Base-by-base conservation (phyloP, 192 early-diverging fungal species). In the Coemansia sp. region DNA sequence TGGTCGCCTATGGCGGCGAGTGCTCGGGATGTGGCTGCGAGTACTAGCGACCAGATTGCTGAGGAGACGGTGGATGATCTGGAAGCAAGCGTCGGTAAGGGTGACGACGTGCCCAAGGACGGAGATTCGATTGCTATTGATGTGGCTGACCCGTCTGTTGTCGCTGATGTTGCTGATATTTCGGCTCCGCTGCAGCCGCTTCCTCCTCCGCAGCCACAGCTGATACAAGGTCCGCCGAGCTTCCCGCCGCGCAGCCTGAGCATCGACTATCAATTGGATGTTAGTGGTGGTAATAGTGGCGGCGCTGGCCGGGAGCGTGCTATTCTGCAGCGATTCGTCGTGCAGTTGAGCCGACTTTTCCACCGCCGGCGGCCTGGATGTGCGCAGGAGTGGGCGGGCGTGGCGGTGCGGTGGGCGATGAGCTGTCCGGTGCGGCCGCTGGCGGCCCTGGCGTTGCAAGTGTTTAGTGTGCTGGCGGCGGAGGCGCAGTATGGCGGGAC, bases 331-430 rank as follows among this genome's bases (percentile, higher is more conserved):
- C 64, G 69, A 32, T 70, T 83, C 32, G 47, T 78, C 14, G 70
- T 63, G 66, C 69, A 69, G 42, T 40, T 78, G 63, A 70, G 69
- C 61, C 72, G 73, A 23, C 61, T 82, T 19, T 82, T 82, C 65
- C 49, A 72, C 7, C 38, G 63, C 43, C 71, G 68, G 19, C 67
- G 35, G 11, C 14, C 72, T 10, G 72, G 69, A 7, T 77, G 71
- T 37, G 80, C 75, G 39, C 80, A 82, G 39, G 53, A 46, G 8
- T 77, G 73, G 77, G 81, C 77, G 3, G 65, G 57, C 21, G 70
- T 68, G 19, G 67, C 81, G 1, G 73, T 84, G 53, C 67, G 75
- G 37, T 84, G 76, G 76, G 76, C 81, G 5, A 78, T 78, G 81
- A 57, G 70, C n/a, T 78, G 81, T 35, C 68, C 70, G 0, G 77